phyloP scores from a whole-genome alignment of 257 asterid genomes.

The Orobanche coerulescens region DNA sequence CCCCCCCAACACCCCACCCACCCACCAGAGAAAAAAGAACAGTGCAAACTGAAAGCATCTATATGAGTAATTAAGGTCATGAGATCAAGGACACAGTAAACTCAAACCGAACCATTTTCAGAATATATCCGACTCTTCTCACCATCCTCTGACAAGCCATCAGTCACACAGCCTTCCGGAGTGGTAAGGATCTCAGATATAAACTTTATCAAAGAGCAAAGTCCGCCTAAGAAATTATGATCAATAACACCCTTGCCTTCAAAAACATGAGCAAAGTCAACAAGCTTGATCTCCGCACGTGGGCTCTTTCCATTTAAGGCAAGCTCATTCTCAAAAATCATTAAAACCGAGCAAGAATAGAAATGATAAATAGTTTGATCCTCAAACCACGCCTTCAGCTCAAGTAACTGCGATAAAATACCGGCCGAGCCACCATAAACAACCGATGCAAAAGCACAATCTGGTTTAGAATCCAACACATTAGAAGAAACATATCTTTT shows the following conservation, averaged over 20 bases:
- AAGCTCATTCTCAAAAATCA: constrained; percentile 64
- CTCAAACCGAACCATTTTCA: constrained; percentile 30
- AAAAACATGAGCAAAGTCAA: constrained; percentile 81
- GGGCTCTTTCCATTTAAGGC: constrained; percentile 43
- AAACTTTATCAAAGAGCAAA: constrained; percentile 78
- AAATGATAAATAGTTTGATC: constrained; percentile 73
- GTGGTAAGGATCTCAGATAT: constrained; percentile 55
- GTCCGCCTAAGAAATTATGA: constrained; percentile 86
- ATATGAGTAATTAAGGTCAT: no score
- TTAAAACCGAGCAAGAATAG: constrained; percentile 59
- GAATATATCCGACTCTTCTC: constrained; percentile 24
- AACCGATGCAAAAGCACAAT: constrained; percentile 67
- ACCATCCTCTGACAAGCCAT: constrained; percentile 30
- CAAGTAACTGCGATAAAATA: constrained; percentile 63
- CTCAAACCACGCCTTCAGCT: constrained; percentile 90
- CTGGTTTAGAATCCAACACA: constrained; percentile 35
- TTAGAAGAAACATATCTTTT: constrained; percentile 62
- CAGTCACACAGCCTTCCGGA: constrained; percentile 33
- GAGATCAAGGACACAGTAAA: constrained; percentile 1
- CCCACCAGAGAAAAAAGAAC: no score
- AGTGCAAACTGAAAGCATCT: neutral
- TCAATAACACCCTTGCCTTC: constrained; percentile 69
- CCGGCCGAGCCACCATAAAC: constrained; percentile 82
- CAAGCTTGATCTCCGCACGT: constrained; percentile 51
- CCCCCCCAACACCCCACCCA: no score